A percentile compares a stretch with the other conserved stretches of the same genome.
Evolutionary conservation across 495 filamentous ascomycete genomes (phyloP).

Genomic region (Paragyromitra xinjiangensis): DNA sequence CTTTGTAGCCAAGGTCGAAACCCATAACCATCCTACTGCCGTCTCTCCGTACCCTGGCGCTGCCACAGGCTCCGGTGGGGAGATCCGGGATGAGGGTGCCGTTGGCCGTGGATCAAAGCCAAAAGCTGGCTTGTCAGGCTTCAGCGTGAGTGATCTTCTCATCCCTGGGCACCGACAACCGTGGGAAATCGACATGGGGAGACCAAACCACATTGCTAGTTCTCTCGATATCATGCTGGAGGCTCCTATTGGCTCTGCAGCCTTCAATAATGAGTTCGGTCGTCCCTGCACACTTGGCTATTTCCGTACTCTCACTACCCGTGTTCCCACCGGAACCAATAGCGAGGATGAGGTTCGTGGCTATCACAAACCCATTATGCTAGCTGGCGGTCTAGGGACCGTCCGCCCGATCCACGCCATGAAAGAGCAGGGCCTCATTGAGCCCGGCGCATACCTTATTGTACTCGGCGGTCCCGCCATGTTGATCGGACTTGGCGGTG

Average conservation of each 20-base stretch:
- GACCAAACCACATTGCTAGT: slow-evolving; percentile 89
- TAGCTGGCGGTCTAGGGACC: slow-evolving; percentile 95
- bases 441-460: slow-evolving; percentile 83
- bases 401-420: slow-evolving; percentile 92
- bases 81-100: slow-evolving; percentile 92
- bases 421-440: slow-evolving; percentile 78
- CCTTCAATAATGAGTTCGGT: slow-evolving; percentile 98
- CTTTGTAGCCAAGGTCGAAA: slow-evolving; percentile 93
- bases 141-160: slow-evolving; percentile 89
- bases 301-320: slow-evolving; percentile 84
- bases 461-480: slow-evolving; percentile 95
- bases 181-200: slow-evolving; percentile 92
- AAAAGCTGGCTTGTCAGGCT: slow-evolving; percentile 91
- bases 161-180: slow-evolving; percentile 82
- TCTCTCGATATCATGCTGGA: slow-evolving; percentile 96
- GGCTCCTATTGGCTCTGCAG: slow-evolving; percentile 90
- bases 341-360: slow-evolving; percentile 78
- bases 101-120: slow-evolving; percentile 92
- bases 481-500: slow-evolving; percentile 95
- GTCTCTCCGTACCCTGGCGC: slow-evolving; percentile 88
- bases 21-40: slow-evolving; percentile 96
- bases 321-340: slow-evolving; percentile 66
- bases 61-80: slow-evolving; percentile 93
- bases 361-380: slow-evolving; percentile 99
- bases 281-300: slow-evolving; percentile 88